Evolutionary conservation across 352 stramenopile species (phyloP).

Genomic region (Elongisporangium anandrum): DNA sequence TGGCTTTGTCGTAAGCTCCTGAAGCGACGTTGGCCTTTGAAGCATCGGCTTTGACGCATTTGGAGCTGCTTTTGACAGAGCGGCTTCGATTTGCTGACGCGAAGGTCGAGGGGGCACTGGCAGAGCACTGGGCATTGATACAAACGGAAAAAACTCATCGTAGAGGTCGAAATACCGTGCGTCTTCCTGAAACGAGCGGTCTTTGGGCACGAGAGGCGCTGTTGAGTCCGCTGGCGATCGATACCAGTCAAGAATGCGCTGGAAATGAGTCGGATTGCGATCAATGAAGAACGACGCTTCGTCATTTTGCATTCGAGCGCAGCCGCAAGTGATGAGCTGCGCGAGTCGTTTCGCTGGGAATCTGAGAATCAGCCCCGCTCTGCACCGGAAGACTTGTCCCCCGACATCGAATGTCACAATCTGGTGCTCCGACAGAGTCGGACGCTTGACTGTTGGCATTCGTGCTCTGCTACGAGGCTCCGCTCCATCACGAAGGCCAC

Average conservation of each 20-base stretch:
- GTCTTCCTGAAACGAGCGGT: conserved; percentile 37
- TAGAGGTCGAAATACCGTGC: conserved; percentile 66
- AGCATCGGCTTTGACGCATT: not conserved
- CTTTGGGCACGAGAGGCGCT: not conserved
- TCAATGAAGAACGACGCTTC: conserved; percentile 62
- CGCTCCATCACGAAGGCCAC: not conserved
- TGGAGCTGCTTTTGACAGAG: not conserved
- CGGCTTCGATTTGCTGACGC: conserved; percentile 1
- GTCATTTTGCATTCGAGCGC: conserved; percentile 28
- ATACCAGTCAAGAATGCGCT: conserved; percentile 76
- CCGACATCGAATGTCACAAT: conserved; percentile 49
- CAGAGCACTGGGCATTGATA: not conserved
- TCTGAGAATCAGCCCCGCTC: conserved; percentile 55
- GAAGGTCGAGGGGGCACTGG: conserved; percentile 10
- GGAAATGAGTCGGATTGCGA: conserved; percentile 66
- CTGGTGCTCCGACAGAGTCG: not conserved
- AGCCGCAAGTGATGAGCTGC: conserved; percentile 56
- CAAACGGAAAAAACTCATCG: conserved; percentile 42
- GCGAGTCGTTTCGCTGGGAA: conserved; percentile 55
- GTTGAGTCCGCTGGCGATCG: conserved; percentile 5
- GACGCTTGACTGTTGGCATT: not conserved
- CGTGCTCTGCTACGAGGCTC: not conserved
- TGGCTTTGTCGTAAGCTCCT: not conserved
- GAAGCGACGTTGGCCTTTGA: not conserved
- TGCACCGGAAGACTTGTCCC: conserved; percentile 64